A percentile compares a stretch with the other conserved stretches of the same genome.
phyloP scores from a whole-genome alignment of 495 filamentous ascomycete species.

The Evernia prunastri region DNA sequence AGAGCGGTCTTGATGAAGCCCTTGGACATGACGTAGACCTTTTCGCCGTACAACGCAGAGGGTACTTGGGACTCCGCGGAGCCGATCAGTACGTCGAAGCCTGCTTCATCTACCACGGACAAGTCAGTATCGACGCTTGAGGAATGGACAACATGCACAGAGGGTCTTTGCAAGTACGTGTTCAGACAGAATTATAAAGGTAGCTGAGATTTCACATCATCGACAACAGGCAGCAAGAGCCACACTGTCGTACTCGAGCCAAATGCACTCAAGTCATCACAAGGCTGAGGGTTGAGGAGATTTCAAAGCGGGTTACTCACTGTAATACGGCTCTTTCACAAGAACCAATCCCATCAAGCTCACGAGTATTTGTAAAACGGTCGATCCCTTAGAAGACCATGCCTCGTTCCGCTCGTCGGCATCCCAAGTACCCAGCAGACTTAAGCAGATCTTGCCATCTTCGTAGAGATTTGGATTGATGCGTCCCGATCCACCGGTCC shows the following conservation, averaged over 20 bases:
- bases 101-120: conserved; percentile 48
- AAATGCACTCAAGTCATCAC: conserved; percentile 49
- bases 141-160: neutral
- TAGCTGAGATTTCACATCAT: conserved; percentile 52
- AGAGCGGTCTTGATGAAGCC: conserved; percentile 48
- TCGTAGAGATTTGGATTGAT: conserved; percentile 61
- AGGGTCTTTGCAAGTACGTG: neutral
- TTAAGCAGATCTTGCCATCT: conserved; percentile 56
- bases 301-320: conserved; percentile 33
- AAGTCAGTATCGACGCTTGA: conserved; percentile 11
- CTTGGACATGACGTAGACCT: conserved; percentile 47
- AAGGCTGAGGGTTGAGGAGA: conserved; percentile 2
- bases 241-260: conserved; percentile 43
- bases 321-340: conserved; percentile 56
- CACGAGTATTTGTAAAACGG: conserved; percentile 53
- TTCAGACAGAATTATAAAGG: conserved; percentile 39
- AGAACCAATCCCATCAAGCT: conserved; percentile 55
- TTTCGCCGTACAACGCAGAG: conserved; percentile 50
- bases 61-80: conserved; percentile 40
- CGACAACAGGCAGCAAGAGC: conserved; percentile 28
- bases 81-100: conserved; percentile 44
- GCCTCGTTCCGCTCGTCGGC: conserved; percentile 43
- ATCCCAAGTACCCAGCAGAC: conserved; percentile 55
- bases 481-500: conserved; percentile 44
- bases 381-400: conserved; percentile 48